A percentile compares a stretch with the other conserved stretches of the same genome.
Conservation (phyloP, 768 basidiomycete genomes). For the Pleurotus djamor region DNA sequence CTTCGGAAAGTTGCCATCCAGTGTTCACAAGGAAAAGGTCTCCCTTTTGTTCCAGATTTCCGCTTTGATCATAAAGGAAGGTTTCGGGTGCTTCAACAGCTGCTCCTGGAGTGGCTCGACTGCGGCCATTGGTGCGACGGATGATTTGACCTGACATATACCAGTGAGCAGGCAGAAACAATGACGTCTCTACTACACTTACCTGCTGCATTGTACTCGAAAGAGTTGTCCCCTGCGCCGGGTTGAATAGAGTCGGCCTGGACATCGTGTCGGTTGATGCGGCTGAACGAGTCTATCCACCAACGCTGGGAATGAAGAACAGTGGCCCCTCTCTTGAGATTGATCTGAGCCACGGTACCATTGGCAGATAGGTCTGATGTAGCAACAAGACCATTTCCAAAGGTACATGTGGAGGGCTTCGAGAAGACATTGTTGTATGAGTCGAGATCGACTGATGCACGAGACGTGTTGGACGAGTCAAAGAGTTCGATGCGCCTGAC, state of each 20-base stretch:
- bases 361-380: background rate
- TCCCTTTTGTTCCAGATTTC: constrained; percentile 8
- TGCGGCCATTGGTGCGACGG: background rate
- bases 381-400: constrained; percentile 1
- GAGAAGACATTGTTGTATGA: background rate
- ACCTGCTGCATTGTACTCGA: constrained; percentile 3
- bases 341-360: background rate
- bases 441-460: background rate
- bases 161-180: background rate
- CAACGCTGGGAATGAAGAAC: background rate
- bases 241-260: background rate
- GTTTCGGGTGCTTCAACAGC: background rate
- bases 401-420: background rate
- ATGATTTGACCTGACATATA: background rate
- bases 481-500: background rate
- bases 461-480: background rate
- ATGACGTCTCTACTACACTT: background rate
- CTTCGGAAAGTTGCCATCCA: constrained; percentile 10
- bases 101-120: background rate
- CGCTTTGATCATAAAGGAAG: constrained; percentile 7
- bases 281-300: background rate
- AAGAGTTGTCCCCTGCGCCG: background rate
- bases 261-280: background rate
- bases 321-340: background rate
- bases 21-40: constrained; percentile 6